Conservation (phyloP, 495 filamentous ascomycete genomes). For the Talaromyces wortmannii region DNA sequence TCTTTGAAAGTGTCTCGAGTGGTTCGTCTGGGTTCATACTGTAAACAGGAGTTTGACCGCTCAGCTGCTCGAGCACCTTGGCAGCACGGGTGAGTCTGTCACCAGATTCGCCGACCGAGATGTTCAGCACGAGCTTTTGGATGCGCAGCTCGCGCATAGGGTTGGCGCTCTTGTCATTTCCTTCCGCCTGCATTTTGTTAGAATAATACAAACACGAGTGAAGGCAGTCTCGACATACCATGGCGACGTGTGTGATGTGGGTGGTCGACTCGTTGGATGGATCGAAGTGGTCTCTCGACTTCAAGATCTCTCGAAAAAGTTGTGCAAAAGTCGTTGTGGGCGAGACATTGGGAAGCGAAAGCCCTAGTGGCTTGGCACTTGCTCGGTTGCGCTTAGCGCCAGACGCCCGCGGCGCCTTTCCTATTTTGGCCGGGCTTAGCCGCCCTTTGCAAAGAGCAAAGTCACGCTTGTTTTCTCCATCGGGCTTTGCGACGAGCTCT, state of each 20-base stretch:
- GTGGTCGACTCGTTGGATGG: conserved; percentile 36
- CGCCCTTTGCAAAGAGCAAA: background rate
- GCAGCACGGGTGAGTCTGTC: conserved; percentile 99
- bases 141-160: conserved; percentile 99
- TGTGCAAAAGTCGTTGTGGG: conserved; percentile 37
- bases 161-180: conserved; percentile 79
- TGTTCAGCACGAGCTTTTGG: conserved; percentile 99
- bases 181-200: conserved; percentile 38
- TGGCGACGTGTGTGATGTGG: conserved; percentile 34
- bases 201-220: conserved; percentile 4
- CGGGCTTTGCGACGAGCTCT: too few species aligned
- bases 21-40: conserved; percentile 44
- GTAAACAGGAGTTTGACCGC: conserved; percentile 99
- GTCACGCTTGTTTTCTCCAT: too few species aligned
- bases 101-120: conserved; percentile 99
- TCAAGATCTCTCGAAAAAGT: conserved; percentile 17
- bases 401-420: background rate
- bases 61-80: conserved; percentile 99
- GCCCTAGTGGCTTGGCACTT: conserved; percentile 30
- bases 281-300: conserved; percentile 12
- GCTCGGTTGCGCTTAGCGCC: background rate
- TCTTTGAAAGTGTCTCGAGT: too few species aligned
- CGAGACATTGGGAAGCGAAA: conserved; percentile 37
- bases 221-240: conserved; percentile 28
- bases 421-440: background rate